These are phyloP conservation scores for Solanum neorickii DNA, from an alignment of 257 asterid genomes.

Conservation along the genomic window DNA sequence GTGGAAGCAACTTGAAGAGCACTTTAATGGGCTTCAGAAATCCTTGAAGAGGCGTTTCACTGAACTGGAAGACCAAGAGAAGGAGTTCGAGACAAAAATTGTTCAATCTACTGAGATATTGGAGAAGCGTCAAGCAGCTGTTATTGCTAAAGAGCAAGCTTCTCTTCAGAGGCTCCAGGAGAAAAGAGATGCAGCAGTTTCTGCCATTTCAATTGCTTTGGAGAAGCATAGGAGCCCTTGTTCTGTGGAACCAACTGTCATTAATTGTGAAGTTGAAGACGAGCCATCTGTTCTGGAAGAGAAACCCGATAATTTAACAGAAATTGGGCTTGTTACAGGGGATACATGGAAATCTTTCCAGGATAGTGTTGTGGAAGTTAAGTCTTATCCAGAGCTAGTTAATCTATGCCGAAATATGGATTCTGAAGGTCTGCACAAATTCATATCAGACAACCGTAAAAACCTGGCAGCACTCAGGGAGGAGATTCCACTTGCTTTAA, in stretches of 20 bases:
- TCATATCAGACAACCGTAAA: conserved; percentile 91
- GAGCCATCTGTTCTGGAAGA: conserved; percentile 25
- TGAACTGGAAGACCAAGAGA: conserved; percentile 88
- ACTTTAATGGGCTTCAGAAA: conserved; percentile 86
- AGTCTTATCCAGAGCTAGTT: conserved; percentile 70
- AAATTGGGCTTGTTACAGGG: conserved; percentile 14
- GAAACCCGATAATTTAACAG: conserved; percentile 22
- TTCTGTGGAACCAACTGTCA: conserved; percentile 19
- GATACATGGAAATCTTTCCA: conserved; percentile 20
- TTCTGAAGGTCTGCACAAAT: conserved; percentile 80
- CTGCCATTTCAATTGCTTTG: conserved; percentile 61
- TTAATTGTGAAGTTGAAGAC: conserved; percentile 22
- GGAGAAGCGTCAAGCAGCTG: conserved; percentile 75
- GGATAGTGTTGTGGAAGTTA: conserved; percentile 35
- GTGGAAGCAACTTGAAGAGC: conserved; percentile 97
- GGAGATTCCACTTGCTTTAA: conserved; percentile 79
- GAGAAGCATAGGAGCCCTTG: conserved; percentile 34
- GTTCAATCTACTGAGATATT: conserved; percentile 47
- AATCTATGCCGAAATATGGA: conserved; percentile 78
- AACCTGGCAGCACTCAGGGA: conserved; percentile 72
- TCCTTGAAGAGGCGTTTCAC: conserved; percentile 92
- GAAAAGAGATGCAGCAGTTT: conserved; percentile 92
- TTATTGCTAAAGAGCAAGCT: conserved; percentile 67
- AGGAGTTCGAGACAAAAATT: conserved; percentile 66
- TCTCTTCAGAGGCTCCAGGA: conserved; percentile 83